These are phyloP conservation scores for Quercus lobata DNA, from an alignment of 331 rosid genomes.

Conservation along the genomic window DNA sequence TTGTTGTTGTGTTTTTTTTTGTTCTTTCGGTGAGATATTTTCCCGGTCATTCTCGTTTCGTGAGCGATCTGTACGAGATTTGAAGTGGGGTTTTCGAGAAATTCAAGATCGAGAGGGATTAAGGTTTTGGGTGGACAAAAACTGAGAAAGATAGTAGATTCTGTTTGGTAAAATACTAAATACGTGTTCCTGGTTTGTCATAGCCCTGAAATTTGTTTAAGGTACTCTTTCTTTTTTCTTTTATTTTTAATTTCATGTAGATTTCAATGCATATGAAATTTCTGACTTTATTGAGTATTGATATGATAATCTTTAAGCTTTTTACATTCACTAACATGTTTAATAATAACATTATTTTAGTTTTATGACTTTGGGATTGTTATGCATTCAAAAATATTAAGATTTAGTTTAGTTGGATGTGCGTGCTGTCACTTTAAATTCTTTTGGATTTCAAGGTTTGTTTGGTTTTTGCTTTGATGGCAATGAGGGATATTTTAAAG, in stretches of 20 bases:
- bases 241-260: not conserved
- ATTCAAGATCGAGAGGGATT: conserved; percentile 9
- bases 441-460: not conserved
- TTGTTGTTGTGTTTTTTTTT: conserved; percentile 4
- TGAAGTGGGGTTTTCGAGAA: not conserved
- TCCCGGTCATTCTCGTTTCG: conserved; percentile 19
- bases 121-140: conserved; percentile 14
- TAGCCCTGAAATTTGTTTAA: not conserved
- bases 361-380: not conserved
- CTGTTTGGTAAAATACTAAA: not conserved
- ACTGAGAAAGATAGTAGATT: conserved; percentile 7
- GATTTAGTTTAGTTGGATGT: not conserved
- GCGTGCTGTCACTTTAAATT: not conserved
- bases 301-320: not conserved
- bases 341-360: not conserved
- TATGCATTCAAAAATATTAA: not conserved
- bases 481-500: not conserved
- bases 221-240: not conserved
- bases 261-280: not conserved
- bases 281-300: not conserved
- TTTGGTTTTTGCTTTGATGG: not conserved
- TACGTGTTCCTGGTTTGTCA: not conserved
- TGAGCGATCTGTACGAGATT: conserved; percentile 3
- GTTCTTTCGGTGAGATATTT: not conserved
- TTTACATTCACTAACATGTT: not conserved